Base-by-base conservation (phyloP, 805 yeast genomes). In the Candida ovalis region DNA sequence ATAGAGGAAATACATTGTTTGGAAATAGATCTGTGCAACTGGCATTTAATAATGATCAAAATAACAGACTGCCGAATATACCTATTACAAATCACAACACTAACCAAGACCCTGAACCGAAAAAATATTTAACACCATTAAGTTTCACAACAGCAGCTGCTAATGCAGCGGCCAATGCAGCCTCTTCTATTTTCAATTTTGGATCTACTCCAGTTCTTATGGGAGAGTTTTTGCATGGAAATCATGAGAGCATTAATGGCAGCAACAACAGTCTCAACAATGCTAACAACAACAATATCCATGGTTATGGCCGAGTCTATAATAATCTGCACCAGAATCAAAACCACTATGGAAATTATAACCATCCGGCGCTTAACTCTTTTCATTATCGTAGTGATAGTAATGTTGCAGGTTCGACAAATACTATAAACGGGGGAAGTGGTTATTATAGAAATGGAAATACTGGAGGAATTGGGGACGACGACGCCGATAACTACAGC, bases 171-270 rank as follows among this genome's bases (percentile, higher is more conserved):
- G 63, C 62, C 6, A 60, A 57, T 38, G 64, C 66, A 12, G 61
- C 62, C 8, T 57, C 64, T 2, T 58, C 61, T 35, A 57, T 58
- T n/a, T 62, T 61, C 50, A 64, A 62, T 45, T 61, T 64, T 47
- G 62, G 60, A 12, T 54, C 51, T 6, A 55, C 53, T 4, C 50
- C 58, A 18, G 48, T 54, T 22, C 12, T 40, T 13, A 21, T 19
- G 43, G 49, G 13, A 43, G 61, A 54, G 28, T 30, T 30, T 43
- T 42, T 32, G 42, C 45, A 46, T 25, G 49, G 46, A 17, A 30
- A 17, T 13, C 43, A 35, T 36, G 40, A 45, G 22, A 49, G 40
- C 21, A 48, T 50, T 21, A 46, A 42, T 30, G 52, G 44, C 35
- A 40, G 45, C 10, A 46, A 42, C 39, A 44, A 17, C 36, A 30